Percentiles rank a stretch among this genome's conserved stretches.
Conservation (phyloP, 441 rosid genomes). For the Cnidoscolus chayamansa region DNA sequence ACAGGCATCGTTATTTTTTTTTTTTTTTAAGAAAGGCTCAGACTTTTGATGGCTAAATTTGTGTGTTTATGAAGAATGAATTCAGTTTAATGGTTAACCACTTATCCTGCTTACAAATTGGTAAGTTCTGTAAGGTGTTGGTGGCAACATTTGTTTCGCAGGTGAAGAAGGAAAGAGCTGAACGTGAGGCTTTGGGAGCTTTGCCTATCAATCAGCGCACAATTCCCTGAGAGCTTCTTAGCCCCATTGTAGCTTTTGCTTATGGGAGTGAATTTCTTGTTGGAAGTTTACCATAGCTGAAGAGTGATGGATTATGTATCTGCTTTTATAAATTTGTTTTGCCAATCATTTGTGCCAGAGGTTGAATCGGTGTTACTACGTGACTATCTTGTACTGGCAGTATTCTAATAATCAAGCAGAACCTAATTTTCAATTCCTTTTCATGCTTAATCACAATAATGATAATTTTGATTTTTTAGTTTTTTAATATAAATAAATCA, state of each 20-base stretch:
- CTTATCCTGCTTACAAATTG: not conserved
- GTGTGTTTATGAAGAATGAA: not conserved
- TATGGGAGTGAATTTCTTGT: slow-evolving; percentile 16
- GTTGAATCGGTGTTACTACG: slow-evolving; percentile 6
- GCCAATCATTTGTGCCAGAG: slow-evolving; percentile 12
- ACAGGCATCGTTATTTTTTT: not conserved
- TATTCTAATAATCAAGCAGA: slow-evolving; percentile 25
- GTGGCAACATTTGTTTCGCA: slow-evolving; percentile 22
- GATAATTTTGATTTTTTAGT: not conserved
- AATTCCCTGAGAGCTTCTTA: slow-evolving; percentile 48
- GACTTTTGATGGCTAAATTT: not conserved
- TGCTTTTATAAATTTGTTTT: slow-evolving; percentile 17
- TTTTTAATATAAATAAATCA: not conserved
- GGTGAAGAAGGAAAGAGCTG: slow-evolving; percentile 82
- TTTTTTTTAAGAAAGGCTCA: not conserved
- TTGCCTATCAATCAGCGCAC: slow-evolving; percentile 84
- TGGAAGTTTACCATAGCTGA: slow-evolving; percentile 9
- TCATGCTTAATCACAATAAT: slow-evolving; percentile 19
- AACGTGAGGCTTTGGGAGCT: slow-evolving; percentile 89
- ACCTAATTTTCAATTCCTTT: not conserved
- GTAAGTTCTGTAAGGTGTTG: not conserved
- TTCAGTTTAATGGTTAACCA: not conserved
- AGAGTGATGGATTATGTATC: slow-evolving; percentile 9
- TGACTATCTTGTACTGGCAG: slow-evolving; percentile 15
- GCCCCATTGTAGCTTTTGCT: slow-evolving; percentile 16